Evolutionary conservation across 805 yeast species (phyloP).

Genomic region (Cyberlindnera americana): DNA sequence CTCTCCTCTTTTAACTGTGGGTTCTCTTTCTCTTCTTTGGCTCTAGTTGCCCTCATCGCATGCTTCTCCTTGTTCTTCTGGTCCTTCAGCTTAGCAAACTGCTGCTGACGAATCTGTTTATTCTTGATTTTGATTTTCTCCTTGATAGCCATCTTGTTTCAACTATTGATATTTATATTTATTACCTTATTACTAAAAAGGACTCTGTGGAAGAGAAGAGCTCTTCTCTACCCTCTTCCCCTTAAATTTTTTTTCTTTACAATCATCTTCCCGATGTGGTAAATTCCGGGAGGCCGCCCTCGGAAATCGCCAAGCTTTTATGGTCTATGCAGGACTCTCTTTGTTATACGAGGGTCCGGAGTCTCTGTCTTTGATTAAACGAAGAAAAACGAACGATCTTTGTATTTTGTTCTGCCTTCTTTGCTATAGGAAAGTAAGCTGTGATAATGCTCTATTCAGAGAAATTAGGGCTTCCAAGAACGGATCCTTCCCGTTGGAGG

Average conservation of each 20-base stretch:
- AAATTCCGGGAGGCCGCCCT: constrained; percentile 17
- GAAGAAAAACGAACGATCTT: too few species aligned
- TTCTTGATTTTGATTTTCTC: constrained; percentile 52
- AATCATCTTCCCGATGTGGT: constrained; percentile 5
- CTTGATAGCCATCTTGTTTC: constrained; percentile 27
- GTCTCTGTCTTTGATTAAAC: too few species aligned
- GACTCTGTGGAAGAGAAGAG: too few species aligned
- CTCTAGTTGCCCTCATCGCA: constrained; percentile 71
- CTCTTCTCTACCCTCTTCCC: too few species aligned
- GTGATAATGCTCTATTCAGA: constrained; percentile 55
- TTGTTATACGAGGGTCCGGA: too few species aligned
- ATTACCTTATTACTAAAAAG: neutral
- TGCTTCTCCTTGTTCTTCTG: constrained; percentile 76
- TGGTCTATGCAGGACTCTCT: neutral
- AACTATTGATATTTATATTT: too few species aligned
- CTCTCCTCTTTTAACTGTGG: constrained; percentile 83
- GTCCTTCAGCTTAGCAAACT: constrained; percentile 69
- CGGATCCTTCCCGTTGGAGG: constrained; percentile 77
- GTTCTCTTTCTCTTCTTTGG: constrained; percentile 80
- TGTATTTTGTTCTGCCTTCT: too few species aligned
- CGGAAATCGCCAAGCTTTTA: constrained; percentile 1
- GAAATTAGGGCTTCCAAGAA: constrained; percentile 55
- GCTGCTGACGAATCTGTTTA: constrained; percentile 75
- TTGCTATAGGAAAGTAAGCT: too few species aligned
- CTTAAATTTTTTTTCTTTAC: constrained; percentile 5